phyloP scores from a whole-genome alignment of 1,139 yeast genomes.

The Scheffersomyces parashehatae region DNA sequence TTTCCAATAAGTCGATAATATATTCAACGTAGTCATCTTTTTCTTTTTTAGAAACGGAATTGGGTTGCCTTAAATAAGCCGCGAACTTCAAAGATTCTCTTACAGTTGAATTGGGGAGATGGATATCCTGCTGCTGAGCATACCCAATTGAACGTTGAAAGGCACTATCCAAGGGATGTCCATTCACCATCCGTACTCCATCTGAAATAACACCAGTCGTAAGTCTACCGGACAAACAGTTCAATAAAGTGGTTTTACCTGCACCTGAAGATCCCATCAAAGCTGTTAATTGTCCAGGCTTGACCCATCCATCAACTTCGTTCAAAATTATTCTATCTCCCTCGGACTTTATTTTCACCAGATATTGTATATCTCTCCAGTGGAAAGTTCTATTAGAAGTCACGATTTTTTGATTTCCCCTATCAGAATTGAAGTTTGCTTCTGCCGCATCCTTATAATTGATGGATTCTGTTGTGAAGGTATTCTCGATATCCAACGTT shows the following conservation, averaged over 20 bases:
- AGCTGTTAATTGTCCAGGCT: constrained; percentile 51
- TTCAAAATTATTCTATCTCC: constrained; percentile 57
- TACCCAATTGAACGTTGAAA: constrained; percentile 45
- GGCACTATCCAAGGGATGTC: constrained; percentile 32
- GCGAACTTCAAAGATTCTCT: constrained; percentile 39
- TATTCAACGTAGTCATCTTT: constrained; percentile 38
- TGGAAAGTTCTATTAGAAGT: constrained; percentile 27
- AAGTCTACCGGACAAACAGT: constrained; percentile 33
- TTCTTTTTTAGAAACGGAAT: constrained; percentile 25
- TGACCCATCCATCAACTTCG: constrained; percentile 42
- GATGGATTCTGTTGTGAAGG: too few relatives aligned
- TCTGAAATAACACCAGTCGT: constrained; percentile 35
- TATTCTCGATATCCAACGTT: background rate
- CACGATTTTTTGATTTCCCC: background rate
- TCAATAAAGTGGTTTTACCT: constrained; percentile 36
- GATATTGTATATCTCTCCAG: constrained; percentile 70
- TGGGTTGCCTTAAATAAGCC: constrained; percentile 39
- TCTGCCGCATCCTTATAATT: constrained; percentile 19
- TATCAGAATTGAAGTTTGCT: constrained; percentile 2
- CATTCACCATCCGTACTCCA: constrained; percentile 39
- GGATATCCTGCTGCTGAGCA: constrained; percentile 43
- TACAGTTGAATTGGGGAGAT: constrained; percentile 37
- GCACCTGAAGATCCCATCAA: constrained; percentile 37
- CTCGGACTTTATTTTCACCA: constrained; percentile 66
- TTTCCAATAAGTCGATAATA: constrained; percentile 38